Evolutionary conservation across 805 yeast species (phyloP), one percentile per base, ranked within the genome.

Genomic region (Candida maesae): DNA sequence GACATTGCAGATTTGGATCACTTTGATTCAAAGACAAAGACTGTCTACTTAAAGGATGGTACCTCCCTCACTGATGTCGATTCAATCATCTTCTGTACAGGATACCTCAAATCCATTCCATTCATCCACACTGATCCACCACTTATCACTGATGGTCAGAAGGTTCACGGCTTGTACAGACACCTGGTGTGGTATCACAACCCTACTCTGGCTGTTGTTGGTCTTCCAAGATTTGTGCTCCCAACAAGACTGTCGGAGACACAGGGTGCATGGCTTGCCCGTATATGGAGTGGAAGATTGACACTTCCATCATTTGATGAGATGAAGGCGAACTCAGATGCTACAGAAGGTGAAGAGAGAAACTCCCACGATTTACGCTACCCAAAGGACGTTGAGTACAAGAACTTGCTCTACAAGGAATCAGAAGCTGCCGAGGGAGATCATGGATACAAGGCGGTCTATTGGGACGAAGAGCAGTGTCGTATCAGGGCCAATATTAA

Each of bases 91-190:
- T 83, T 79, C 57, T 84, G 86, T 36, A 85, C 95, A 0, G 95
- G 95, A 1, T 86, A 84, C 59, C 65, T 77, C 34, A 79, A 79
- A 53, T 72, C 77, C 27, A 67, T 76, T 41, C 93, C 95, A 16
- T 83, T 76, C 50, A 59, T 86, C 37, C 33, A 43, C 11, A 68
- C 73, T 42, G 47, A 36, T 14, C 51, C 50, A 27, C 47, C 46
- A 11, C 42, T 73, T 20, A 62, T 73, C 23, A 67, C 79, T 1
- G 59, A 65, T 38, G 81, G 82, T 1, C 56, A 53, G 12, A 67
- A 74, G 26, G 68, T 78, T 9, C 68, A 70, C 36, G 73, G 76
- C 16, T 51, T 80, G 10, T 84, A 79, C 68, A 71, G 74, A 47
- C 91, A 82, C 50, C 64, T 79, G 12, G 64, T 82, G 35, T 74